A percentile compares a stretch with the other conserved stretches of the same genome.
These are phyloP conservation scores for Berkeleyomyces rouxiae DNA, from an alignment of 2,329 filamentous ascomycete species.

Conservation along the genomic window DNA sequence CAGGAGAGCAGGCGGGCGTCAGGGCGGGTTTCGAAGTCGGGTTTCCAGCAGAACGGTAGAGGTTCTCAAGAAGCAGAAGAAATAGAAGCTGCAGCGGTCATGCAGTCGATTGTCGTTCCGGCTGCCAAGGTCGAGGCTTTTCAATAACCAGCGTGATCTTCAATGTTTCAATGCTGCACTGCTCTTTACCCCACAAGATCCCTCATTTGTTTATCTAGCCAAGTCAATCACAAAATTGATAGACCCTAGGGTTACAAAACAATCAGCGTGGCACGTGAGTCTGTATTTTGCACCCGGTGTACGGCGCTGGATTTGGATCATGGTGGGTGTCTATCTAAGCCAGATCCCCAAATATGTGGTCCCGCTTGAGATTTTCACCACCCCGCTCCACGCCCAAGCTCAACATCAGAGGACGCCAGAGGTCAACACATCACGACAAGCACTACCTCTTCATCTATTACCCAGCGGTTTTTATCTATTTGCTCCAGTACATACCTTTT, in stretches of 20 bases:
- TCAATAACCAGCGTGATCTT: not conserved
- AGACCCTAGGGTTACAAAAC: no score
- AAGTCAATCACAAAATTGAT: not conserved
- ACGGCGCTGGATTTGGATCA: not conserved
- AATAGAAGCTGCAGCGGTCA: not conserved
- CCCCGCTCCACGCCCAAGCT: not conserved
- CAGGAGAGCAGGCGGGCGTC: not conserved
- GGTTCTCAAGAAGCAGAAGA: not conserved
- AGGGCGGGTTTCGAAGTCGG: not conserved
- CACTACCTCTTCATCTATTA: not conserved
- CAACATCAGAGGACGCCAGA: not conserved
- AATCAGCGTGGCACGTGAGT: no score
- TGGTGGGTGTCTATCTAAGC: not conserved
- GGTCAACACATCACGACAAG: not conserved
- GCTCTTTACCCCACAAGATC: not conserved
- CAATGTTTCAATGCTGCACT: not conserved
- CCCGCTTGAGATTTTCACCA: constrained; percentile 11
- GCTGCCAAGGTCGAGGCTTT: not conserved
- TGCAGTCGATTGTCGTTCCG: not conserved
- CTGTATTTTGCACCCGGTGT: not conserved
- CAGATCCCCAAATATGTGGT: not conserved
- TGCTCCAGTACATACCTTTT: not conserved
- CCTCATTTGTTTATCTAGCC: not conserved
- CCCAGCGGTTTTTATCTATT: not conserved
- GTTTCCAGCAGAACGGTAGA: not conserved